Evolutionary conservation across 192 early-diverging fungal species (phyloP).

Genomic region (Coemansia sp.): DNA sequence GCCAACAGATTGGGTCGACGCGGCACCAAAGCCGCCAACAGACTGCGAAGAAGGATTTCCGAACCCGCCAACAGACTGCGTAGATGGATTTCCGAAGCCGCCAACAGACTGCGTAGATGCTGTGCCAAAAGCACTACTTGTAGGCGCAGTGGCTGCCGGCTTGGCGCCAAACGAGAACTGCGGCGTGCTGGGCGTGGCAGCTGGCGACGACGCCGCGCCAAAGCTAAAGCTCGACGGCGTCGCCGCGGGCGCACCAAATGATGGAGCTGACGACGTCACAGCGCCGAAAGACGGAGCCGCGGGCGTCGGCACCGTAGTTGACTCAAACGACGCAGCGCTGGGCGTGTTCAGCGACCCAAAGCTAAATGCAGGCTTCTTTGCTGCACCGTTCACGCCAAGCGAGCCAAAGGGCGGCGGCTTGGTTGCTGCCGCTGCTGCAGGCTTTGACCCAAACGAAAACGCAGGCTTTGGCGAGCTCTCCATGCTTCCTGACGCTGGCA

Average conservation of each 20-base stretch:
- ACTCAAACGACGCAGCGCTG: constrained; percentile 41
- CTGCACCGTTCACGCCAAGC: constrained; percentile 1
- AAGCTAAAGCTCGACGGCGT: constrained; percentile 39
- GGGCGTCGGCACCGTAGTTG: constrained; percentile 30
- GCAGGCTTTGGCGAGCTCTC: constrained; percentile 1
- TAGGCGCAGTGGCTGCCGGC: not conserved
- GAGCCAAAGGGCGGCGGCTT: constrained; percentile 14
- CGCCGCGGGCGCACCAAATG: constrained; percentile 36
- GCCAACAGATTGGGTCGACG: constrained; percentile 3
- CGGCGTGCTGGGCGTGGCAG: constrained; percentile 22
- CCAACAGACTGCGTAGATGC: constrained; percentile 9
- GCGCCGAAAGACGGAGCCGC: constrained; percentile 30
- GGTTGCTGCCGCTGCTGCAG: not conserved
- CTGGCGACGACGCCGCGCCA: constrained; percentile 26
- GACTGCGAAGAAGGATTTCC: not conserved
- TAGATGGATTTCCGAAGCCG: constrained; percentile 9
- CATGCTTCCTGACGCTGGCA: constrained; percentile 3
- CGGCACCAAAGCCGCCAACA: not conserved
- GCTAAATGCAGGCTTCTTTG: constrained; percentile 28
- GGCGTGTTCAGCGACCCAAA: constrained; percentile 39
- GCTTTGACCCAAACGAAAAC: constrained; percentile 5
- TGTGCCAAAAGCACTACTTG: constrained; percentile 21
- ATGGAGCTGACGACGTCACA: constrained; percentile 7
- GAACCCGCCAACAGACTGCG: not conserved
- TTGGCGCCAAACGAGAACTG: constrained; percentile 25